Evolutionary conservation across 768 basidiomycete genomes (phyloP), one percentile per base, ranked within the genome.

Genomic region (Multifurca ochricompacta): DNA sequence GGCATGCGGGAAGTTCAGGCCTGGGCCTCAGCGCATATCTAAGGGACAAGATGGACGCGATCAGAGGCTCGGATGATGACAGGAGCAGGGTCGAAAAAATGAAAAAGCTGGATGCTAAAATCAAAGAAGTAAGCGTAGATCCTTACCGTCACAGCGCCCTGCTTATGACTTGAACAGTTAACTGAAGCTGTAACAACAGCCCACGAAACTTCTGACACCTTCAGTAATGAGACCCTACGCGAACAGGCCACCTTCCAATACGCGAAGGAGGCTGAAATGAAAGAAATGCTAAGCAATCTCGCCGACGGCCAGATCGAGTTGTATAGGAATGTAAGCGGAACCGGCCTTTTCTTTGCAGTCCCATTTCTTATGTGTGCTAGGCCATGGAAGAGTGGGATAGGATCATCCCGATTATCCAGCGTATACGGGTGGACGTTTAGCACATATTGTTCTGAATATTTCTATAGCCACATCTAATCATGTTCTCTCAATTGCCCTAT

Each of bases 321-420:
- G 68, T 91, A 96, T 67, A 87, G 87, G 70, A 79, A 86, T 61
- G 90, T 85, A 67, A 56, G 73, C 64, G n/a, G 27, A 1, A 16
- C 31, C 21, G 34, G n/a, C 4, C 37, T 53, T 28, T 31, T 53
- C 41, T 52, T 49, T 18, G 18, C 32, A 6, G 30, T n/a, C 27
- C 37, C 48, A 44, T 51, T 27, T 25, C 48, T 43, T 25, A 41
- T 46, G 47, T 46, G 49, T 37, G 48, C 18, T 60, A 91, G 86
- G 83, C 90, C 51, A 93, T 95, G 88, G 91, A 97, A 62, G 93
- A 97, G 68, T 97, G 92, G 93, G 93, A 97, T 51, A 77, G 87
- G 70, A 87, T 94, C 66, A 91, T 93, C 77, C 89, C 92, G 62
- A 74, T 92, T 62, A 84, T 95, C 65, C 90, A 94, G 69, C 87